Percentiles rank a stretch among this genome's conserved stretches.
phyloP scores from a whole-genome alignment of 2,329 filamentous ascomycete genomes.

The Coleophoma cylindrospora region DNA sequence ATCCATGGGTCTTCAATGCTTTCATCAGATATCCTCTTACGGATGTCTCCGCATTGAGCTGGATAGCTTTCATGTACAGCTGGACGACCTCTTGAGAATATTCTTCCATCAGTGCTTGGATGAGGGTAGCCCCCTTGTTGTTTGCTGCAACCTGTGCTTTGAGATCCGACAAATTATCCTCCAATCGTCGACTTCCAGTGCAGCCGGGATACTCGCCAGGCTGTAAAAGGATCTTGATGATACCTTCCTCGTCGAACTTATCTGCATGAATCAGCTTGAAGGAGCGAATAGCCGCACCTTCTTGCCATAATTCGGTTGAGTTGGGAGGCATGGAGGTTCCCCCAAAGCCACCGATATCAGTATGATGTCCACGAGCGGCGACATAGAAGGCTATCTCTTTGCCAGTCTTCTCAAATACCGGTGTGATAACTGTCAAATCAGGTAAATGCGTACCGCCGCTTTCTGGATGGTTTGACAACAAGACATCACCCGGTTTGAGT shows the following conservation, averaged over 20 bases:
- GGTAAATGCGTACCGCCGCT: constrained; percentile 77
- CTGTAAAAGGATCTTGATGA: constrained; percentile 65
- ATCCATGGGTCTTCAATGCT: constrained; percentile 56
- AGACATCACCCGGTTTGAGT: constrained; percentile 69
- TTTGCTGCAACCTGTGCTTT: constrained; percentile 82
- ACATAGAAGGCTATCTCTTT: constrained; percentile 73
- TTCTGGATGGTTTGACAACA: constrained; percentile 75
- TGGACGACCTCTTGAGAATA: constrained; percentile 71
- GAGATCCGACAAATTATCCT: constrained; percentile 77
- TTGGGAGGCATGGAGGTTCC: constrained; percentile 67
- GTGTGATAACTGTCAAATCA: constrained; percentile 76
- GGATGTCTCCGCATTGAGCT: constrained; percentile 68
- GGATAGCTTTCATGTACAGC: constrained; percentile 65
- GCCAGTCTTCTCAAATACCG: constrained; percentile 55
- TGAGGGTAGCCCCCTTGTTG: constrained; percentile 69
- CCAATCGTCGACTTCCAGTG: constrained; percentile 68
- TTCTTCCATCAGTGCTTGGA: constrained; percentile 65
- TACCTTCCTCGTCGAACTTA: constrained; percentile 69
- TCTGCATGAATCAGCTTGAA: constrained; percentile 69
- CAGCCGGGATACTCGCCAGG: constrained; percentile 70
- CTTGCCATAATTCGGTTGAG: constrained; percentile 58
- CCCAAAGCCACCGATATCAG: not conserved
- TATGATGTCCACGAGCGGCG: not conserved
- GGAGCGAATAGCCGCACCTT: constrained; percentile 55
- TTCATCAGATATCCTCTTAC: constrained; percentile 68